Base-by-base conservation (phyloP, 768 basidiomycete genomes). In the Suillus subalutaceus region DNA sequence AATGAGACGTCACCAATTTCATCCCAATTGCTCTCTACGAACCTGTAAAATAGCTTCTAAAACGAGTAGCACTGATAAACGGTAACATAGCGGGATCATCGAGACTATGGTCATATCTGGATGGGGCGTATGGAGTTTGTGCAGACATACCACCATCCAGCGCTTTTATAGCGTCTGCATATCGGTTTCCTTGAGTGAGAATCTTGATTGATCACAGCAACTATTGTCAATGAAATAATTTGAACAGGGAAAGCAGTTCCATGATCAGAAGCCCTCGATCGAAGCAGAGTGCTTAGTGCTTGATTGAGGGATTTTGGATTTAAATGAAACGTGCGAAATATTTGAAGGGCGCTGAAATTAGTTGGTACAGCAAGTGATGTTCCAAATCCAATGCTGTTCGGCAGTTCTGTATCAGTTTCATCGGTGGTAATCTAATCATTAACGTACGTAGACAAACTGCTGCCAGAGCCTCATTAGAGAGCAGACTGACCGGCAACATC, bases 31-130 rank as follows among this genome's bases (percentile, higher is more conserved):
- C 12, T 50, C n/a, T 15, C 12, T 50, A 50, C 48, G 2, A 2
- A 50, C 23, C 48, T 50, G 1, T 6, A 26, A 12, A 23, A 15
- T 50, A 50, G 23, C 2, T 2, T 2, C 3, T 0, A 3, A 15
- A 0, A 50, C 0, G 1, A 23, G 0, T 2, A 12, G 0, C 0
- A 2, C 4, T 13, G n/a, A 12, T 4, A 12, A 5, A 12, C n/a
- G 20, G n/a, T 5, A n/a, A n/a, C 4, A 0, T 12, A 48, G 4
- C 2, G n/a, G 12, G 46, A 23, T 13, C 46, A 2, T n/a, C 23
- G 6, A 8, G 43, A 13, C 46, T 12, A 48, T 0, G 46, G 10
- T 48, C 20, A 48, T 48, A 13, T 13, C 46, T 6, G 46, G 12
- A 23, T 48, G 46, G 12, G 46, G n/a, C 5, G 12, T 13, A 13